A percentile compares a stretch with the other conserved stretches of the same genome.
These are phyloP conservation scores for Phascolomyces articulosus DNA, from an alignment of 371 early-diverging fungal species.

Conservation along the genomic window DNA sequence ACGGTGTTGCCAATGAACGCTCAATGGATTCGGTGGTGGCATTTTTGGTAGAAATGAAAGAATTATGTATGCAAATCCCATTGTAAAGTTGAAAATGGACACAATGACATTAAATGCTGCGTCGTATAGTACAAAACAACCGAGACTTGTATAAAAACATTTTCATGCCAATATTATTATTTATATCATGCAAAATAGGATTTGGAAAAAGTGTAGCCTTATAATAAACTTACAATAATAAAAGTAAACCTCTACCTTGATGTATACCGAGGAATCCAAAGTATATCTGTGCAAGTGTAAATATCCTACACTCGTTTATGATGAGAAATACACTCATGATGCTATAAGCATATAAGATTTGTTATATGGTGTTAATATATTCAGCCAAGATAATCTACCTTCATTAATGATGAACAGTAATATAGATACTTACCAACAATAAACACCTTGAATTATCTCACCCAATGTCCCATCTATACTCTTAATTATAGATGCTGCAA, in stretches of 20 bases:
- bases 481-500: constrained; percentile 40
- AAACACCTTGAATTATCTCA: constrained; percentile 42
- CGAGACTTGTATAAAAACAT: constrained; percentile 24
- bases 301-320: constrained; percentile 30
- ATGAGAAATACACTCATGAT: constrained; percentile 28
- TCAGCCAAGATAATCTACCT: not conserved
- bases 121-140: constrained; percentile 40
- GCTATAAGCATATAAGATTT: constrained; percentile 11
- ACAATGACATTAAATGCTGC: constrained; percentile 40
- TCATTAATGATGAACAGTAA: too few relatives aligned
- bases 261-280: constrained; percentile 40
- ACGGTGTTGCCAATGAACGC: constrained; percentile 38
- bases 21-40: constrained; percentile 34
- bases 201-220: too few relatives aligned
- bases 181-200: not conserved
- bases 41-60: constrained; percentile 31
- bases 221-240: constrained; percentile 32
- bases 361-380: too few relatives aligned
- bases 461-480: constrained; percentile 31
- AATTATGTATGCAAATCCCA: constrained; percentile 37
- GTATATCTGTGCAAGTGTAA: constrained; percentile 29
- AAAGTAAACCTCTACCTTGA: constrained; percentile 36
- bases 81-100: constrained; percentile 32
- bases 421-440: constrained; percentile 34
- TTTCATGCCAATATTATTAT: not conserved